These are phyloP conservation scores for Hypholoma sublateritium DNA, from an alignment of 768 basidiomycete genomes.

Conservation along the genomic window DNA sequence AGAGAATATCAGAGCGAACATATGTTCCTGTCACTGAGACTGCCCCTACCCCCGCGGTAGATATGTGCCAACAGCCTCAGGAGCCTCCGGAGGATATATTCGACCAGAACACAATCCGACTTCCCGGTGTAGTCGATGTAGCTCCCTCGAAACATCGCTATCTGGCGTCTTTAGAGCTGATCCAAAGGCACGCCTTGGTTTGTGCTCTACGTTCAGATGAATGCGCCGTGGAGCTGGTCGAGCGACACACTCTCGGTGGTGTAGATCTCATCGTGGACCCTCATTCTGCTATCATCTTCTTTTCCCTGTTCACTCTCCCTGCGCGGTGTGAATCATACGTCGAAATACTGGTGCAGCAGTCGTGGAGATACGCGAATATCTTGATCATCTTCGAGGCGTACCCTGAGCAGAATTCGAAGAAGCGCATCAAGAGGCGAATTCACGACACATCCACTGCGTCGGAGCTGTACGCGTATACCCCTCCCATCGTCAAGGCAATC, in stretches of 20 bases:
- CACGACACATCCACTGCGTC: background rate
- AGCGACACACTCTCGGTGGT: conserved; percentile 59
- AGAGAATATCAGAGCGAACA: conserved; percentile 23
- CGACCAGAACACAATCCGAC: conserved; percentile 43
- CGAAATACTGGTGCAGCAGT: conserved; percentile 45
- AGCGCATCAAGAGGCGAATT: conserved; percentile 1
- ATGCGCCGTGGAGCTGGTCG: conserved; percentile 57
- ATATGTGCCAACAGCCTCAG: conserved; percentile 13
- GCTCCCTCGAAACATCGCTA: conserved; percentile 55
- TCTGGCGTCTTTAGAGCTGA: conserved; percentile 63
- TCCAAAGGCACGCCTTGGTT: conserved; percentile 68
- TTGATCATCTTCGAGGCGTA: conserved; percentile 71
- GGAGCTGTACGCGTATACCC: conserved; percentile 53
- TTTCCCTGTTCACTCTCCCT: conserved; percentile 47
- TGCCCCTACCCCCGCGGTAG: background rate
- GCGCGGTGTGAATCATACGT: conserved; percentile 45
- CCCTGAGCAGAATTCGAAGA: conserved; percentile 40
- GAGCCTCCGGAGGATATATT: conserved; percentile 40
- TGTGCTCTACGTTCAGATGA: conserved; percentile 43
- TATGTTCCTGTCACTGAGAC: conserved; percentile 4
- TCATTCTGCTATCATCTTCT: conserved; percentile 54
- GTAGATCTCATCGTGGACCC: conserved; percentile 70
- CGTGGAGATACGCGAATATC: conserved; percentile 61
- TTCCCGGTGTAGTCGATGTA: conserved; percentile 31
- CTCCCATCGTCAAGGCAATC: conserved; percentile 67